These are phyloP conservation scores for Jacaranda mimosifolia DNA, from an alignment of 257 asterid species.

Conservation along the genomic window DNA sequence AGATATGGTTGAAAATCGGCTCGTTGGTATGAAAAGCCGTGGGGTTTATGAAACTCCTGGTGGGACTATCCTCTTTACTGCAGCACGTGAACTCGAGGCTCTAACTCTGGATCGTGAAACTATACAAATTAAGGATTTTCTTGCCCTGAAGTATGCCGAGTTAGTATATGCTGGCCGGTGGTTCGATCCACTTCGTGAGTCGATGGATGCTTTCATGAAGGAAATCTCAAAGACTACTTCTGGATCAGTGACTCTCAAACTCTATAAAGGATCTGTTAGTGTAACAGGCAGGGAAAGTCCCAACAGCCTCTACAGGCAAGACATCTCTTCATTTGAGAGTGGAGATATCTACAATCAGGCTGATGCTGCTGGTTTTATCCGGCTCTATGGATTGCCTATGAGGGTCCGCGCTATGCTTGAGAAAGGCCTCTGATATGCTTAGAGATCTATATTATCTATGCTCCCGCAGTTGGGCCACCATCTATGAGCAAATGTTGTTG, in stretches of 20 bases:
- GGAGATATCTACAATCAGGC: constrained; percentile 90
- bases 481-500: background rate
- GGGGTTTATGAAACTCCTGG: constrained; percentile 98
- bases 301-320: constrained; percentile 78
- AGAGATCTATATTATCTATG: background rate
- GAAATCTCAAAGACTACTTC: constrained; percentile 79
- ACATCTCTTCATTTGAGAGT: constrained; percentile 92
- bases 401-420: constrained; percentile 73
- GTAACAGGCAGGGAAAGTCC: constrained; percentile 81
- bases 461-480: too few species aligned
- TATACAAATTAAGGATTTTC: constrained; percentile 78
- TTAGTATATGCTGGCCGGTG: constrained; percentile 89
- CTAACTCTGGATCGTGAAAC: constrained; percentile 94
- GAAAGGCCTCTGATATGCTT: constrained; percentile 59
- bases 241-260: constrained; percentile 85
- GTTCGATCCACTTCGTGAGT: constrained; percentile 93
- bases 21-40: constrained; percentile 97
- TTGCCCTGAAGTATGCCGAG: constrained; percentile 93
- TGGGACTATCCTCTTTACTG: constrained; percentile 85
- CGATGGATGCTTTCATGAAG: constrained; percentile 95
- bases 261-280: constrained; percentile 78
- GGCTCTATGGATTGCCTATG: constrained; percentile 88
- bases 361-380: constrained; percentile 93
- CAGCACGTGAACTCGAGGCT: constrained; percentile 89
- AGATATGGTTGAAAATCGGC: constrained; percentile 93